Base-by-base conservation (phyloP, 805 yeast genomes). In the Blastobotrys terrestris region DNA sequence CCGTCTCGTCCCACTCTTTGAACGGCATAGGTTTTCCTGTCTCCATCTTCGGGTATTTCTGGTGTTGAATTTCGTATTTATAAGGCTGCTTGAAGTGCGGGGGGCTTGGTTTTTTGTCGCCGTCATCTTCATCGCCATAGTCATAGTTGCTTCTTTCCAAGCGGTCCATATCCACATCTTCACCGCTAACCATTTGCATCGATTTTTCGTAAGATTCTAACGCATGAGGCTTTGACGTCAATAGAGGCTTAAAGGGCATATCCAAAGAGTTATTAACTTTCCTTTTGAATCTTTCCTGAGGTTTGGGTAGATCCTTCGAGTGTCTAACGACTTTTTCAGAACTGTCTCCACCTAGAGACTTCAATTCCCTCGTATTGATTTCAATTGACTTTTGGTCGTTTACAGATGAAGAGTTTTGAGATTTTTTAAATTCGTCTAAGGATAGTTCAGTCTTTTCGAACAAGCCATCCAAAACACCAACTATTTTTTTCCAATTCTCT, bases 11-110 rank as follows among this genome's bases (percentile, higher is more conserved):
- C 95, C 96, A 89, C 6, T 84, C 80, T 44, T 71, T 70, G 0
- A 82, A 75, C 0, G 78, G 75, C 1, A 78, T 68, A 1, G 86
- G 84, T 8, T 77, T 77, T 1, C 62, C 48, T 3, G 65, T 64
- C 13, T 73, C 69, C 50, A 74, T 60, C 1, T 73, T 77, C 1
- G 95, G 94, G 64, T 87, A 91, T 45, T 80, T 81, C 53, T 81
- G 84, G 39, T 75, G 69, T 61, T 76, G 75, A 45, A 92, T 92
- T 67, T 92, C 98, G 40, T 69, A 67, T 46, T 73, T 78, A 63
- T 94, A 92, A 0, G 99, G 99, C 49, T 94, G 94, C 7, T 76
- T 76, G 63, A 82, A 85, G 66, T 83, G 87, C 7, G 77, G 61
- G 3, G 20, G 84, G 31, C 71, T 69, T 20, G 71, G 72, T 3